Conservation (phyloP, 345 rosid species). For the Rhodomyrtus tomentosa region DNA sequence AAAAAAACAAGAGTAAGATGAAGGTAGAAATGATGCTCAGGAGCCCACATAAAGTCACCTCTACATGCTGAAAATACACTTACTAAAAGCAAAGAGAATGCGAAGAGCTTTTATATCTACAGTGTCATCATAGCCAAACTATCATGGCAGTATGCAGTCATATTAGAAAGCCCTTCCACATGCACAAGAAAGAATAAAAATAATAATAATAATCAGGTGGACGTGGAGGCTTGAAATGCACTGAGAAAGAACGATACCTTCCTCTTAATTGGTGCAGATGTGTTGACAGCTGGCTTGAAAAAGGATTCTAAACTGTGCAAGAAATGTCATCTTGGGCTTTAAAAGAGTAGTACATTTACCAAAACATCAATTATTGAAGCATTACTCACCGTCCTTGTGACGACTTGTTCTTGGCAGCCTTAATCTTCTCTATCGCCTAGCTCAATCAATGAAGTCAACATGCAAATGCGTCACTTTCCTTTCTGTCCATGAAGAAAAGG, state of each 20-base stretch:
- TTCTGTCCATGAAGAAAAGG: background rate
- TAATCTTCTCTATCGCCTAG: constrained; percentile 90
- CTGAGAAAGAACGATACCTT: constrained; percentile 41
- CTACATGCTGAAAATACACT: background rate
- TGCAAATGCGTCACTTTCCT: background rate
- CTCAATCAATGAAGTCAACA: background rate
- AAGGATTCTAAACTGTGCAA: constrained; percentile 66
- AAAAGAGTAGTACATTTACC: background rate
- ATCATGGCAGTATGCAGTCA: background rate
- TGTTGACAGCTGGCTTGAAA: constrained; percentile 56
- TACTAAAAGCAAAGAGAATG: background rate
- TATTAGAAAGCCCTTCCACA: background rate
- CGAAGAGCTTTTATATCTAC: background rate
- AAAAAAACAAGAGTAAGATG: background rate
- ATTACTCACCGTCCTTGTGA: constrained; percentile 76
- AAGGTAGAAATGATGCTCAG: background rate
- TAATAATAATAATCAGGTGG: too few species aligned
- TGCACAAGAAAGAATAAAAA: background rate
- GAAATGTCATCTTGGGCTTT: background rate
- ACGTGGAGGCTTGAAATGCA: background rate
- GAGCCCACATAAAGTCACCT: background rate
- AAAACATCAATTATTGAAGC: background rate
- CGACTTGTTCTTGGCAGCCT: constrained; percentile 85
- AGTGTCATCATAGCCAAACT: background rate
- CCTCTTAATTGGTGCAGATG: constrained; percentile 52